Evolutionary conservation across 2,329 filamentous ascomycete genomes (phyloP), one percentile per base, ranked within the genome.

Genomic region (Aspergillus thermomutatus): DNA sequence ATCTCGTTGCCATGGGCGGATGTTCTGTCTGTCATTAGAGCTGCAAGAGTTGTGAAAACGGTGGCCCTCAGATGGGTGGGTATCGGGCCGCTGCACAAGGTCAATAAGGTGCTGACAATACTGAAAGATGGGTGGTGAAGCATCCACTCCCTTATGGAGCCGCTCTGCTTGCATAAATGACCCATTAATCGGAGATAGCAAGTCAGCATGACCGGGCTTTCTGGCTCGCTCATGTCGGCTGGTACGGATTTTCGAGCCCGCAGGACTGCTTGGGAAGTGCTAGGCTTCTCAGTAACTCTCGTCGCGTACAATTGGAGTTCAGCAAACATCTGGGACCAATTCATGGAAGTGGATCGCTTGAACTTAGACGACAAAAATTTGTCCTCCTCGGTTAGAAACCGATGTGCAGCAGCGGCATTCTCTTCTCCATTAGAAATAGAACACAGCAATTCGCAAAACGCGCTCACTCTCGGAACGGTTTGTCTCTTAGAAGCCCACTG

Each of bases 401-500:
- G 86, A 71, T 99, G 93, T 0, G 93, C 91, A 17, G 89, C 83
- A 53, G 88, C 87, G 27, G 94, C 93, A 65, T 91, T 94, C 53
- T 90, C 85, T 53, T 91, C 85, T 52, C 91, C 91, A 52, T 88
- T 87, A 0, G 94, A 91, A 49, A 99, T 87, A 1, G 92, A 89
- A 68, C 92, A 90, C 17, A 99, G 80, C 87, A 99, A 93, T 70
- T 97, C 93, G 73, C 94, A 99, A 66, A 97, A 99, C 11, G 93
- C 92, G 59, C 91, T 94, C 57, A 96, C 92, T 25, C 96, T 83
- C n/a, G 94, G 94, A 0, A 95, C 97, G 0, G 95, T 96, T 59
- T 96, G 92, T 66, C 94, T 84, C 64, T 91, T 88, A 3, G 94
- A 96, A n/a, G 92, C 90, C 94, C 94, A 99, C 62, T 96, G 90